Evolutionary conservation across 2,329 filamentous ascomycete genomes (phyloP).

Genomic region (Monosporascus sp.): DNA sequence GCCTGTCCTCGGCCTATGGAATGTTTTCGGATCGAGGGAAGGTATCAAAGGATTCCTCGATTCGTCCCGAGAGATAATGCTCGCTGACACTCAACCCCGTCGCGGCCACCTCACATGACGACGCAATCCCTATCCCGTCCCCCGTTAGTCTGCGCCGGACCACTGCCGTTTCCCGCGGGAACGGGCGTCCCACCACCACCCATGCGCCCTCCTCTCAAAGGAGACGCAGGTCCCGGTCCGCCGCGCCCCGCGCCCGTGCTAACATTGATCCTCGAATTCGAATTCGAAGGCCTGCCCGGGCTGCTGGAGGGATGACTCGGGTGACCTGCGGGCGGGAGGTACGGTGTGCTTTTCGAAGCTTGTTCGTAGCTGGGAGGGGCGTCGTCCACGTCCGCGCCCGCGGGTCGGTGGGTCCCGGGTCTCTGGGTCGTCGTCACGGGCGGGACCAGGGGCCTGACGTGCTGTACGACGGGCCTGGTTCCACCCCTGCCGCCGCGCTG

Average conservation of each 20-base stretch:
- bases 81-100: too few relatives aligned
- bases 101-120: too few relatives aligned
- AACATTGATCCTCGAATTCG: conserved; percentile 13
- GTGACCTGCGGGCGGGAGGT: conserved; percentile 47
- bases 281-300: conserved; percentile 16
- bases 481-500: conserved; percentile 14
- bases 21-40: too few relatives aligned
- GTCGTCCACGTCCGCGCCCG: conserved; percentile 40
- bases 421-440: conserved; percentile 27
- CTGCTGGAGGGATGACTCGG: conserved; percentile 43
- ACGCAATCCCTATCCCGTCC: not conserved
- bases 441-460: conserved; percentile 43
- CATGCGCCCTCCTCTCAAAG: conserved; percentile 43
- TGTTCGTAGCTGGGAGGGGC: conserved; percentile 56
- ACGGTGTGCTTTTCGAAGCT: conserved; percentile 46
- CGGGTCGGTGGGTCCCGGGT: conserved; percentile 26
- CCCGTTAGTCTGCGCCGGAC: conserved; percentile 2
- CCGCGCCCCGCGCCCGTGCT: conserved; percentile 3
- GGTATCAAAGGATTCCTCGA: too few relatives aligned
- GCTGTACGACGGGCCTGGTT: conserved; percentile 25
- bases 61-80: too few relatives aligned
- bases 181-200: conserved; percentile 6
- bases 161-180: conserved; percentile 5
- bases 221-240: conserved; percentile 16
- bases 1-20: too few relatives aligned